Conservation (phyloP, 768 basidiomycete species). For the Phylloporus scabripes region DNA sequence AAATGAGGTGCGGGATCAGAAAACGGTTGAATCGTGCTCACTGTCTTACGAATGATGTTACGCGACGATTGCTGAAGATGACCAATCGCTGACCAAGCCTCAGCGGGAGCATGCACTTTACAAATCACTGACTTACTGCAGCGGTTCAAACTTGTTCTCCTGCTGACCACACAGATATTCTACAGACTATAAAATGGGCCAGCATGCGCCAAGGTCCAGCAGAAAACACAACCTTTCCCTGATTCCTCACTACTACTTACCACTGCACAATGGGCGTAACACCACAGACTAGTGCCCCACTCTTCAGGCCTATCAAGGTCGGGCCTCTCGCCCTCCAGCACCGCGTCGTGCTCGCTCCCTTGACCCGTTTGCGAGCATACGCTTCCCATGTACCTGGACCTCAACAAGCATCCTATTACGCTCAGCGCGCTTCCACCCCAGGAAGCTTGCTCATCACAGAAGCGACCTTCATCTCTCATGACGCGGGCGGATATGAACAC, state of each 20-base stretch:
- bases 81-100: not conserved
- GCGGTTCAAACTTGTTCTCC: too few species aligned
- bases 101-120: not conserved
- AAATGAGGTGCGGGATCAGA: too few species aligned
- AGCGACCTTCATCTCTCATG: constrained; percentile 45
- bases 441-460: constrained; percentile 57
- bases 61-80: not conserved
- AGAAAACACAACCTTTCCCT: not conserved
- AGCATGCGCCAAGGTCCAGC: not conserved
- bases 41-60: too few species aligned
- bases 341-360: constrained; percentile 49
- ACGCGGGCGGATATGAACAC: constrained; percentile 44
- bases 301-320: constrained; percentile 42
- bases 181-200: not conserved
- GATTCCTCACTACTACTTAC: not conserved
- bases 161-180: not conserved
- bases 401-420: constrained; percentile 41
- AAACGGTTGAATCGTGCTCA: too few species aligned
- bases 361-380: constrained; percentile 42
- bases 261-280: constrained; percentile 21
- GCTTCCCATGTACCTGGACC: constrained; percentile 33
- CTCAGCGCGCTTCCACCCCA: constrained; percentile 40
- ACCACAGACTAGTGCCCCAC: not conserved
- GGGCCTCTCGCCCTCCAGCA: constrained; percentile 41
- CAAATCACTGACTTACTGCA: not conserved